Base-by-base conservation (phyloP, 257 asterid species). In the Fraxinus americana region DNA sequence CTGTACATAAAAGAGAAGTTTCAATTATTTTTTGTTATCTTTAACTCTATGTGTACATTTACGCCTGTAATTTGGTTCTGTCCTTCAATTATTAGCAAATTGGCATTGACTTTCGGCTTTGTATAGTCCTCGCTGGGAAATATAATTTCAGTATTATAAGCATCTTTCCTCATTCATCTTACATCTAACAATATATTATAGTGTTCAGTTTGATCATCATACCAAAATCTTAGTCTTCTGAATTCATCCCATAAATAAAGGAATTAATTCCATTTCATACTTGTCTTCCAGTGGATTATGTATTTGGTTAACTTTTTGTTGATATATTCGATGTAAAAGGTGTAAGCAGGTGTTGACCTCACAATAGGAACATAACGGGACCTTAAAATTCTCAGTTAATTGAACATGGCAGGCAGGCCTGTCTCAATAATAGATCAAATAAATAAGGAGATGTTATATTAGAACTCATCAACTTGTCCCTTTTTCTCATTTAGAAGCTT, bases 401-500 rank as follows among this genome's bases (percentile, higher is more conserved):
- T 43, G 12, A 43, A 17, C 52, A 12, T 12, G 52, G 16, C 17
- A 43, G 52, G 17, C 16, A 12, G 17, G 16, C 52, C 16, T 12
- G 52, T 43, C 17, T 43, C 52, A 2, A 43, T 43, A 17, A 43
- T 43, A 43, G 52, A 43, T 43, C 52, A 43, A 43, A 43, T 43
- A 3, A 43, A 11, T 43, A 43, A 43, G 52, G 52, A 43, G 17
- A 43, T 4, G 17, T 12, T 43, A 43, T 43, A 11, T 13, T 43
- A 43, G 52, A 43, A 0, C 4, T 11, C 52, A 4, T 11, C 52
- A 43, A 43, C 32, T 19, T 19, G 63, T 52, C 23, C 16, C 0
- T 30, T 72, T 23, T 59, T 75, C 65, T 45, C 74, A 59, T 69
- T 63, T 38, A 16, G 61, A 67, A 63, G 7, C 19, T 67, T 38